Evolutionary conservation across 176 grass and related monocot genomes (phyloP), one percentile per base, ranked within the genome.

Genomic region (Oryza glaberrima): DNA sequence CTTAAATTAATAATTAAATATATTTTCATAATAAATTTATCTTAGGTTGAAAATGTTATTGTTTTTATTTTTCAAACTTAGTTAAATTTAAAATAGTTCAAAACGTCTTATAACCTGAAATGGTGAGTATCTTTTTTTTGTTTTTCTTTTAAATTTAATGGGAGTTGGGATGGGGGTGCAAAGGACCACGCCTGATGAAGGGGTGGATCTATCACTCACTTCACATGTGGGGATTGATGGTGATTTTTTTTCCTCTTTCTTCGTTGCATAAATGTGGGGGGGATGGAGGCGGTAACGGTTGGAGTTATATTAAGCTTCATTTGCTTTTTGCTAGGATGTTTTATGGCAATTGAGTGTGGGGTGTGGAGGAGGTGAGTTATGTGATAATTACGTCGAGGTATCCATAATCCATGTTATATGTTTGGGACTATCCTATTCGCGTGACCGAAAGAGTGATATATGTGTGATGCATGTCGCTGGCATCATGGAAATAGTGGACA

Each of bases 171-270:
- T 16, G 17, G 30, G 30, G 61, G 58, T 38, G 51, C 4, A 19
- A 7, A 30, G 73, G 82, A 76, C 82, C 82, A 84, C 82, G 82
- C 72, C 67, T 83, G 72, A 11, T 54, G 1, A 4, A 28, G 44
- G 67, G 67, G 43, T 72, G 66, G 66, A 36, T 58, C 40, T 15
- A 34, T 51, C 48, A 40, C 56, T 47, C 11, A 9, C 11, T 47
- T 47, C 45, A 47, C 45, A 72, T 20, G 20, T 9, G 30, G 20
- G 13, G n/a, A 43, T 77, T 60, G 41, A 70, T 77, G 83, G 48
- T 77, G 74, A 65, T 44, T 41, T 41, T 41, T 32, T 32, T 32
- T 32, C 30, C 2, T 32, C 30, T 32, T 77, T 38, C 9, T 6
- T 82, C 4, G 82, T 36, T 14, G 72, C 32, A 77, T 69, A 84